Evolutionary conservation across 2,329 filamentous ascomycete species (phyloP).

Genomic region (Alternaria triticimaculans): DNA sequence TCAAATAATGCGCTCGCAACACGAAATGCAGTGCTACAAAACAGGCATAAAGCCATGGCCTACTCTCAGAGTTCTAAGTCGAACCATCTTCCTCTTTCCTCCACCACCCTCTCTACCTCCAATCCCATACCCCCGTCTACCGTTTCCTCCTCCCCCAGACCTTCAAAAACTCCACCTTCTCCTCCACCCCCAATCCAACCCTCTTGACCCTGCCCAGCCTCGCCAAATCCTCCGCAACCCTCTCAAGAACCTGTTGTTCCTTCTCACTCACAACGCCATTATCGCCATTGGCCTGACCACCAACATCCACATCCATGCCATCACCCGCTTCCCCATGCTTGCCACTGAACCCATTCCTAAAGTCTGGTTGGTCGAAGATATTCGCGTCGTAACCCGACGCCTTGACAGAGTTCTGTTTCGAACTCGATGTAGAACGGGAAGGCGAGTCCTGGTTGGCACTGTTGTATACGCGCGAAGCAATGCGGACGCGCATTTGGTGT

Average conservation of each 20-base stretch:
- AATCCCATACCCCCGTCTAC: neutral
- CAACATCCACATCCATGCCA: conserved; percentile 25
- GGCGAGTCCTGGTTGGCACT: conserved; percentile 32
- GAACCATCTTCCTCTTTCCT: neutral
- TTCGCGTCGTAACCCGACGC: conserved; percentile 40
- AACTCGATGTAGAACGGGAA: neutral
- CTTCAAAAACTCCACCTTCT: conserved; percentile 83
- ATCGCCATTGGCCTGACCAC: neutral
- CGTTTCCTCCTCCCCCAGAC: conserved; percentile 64
- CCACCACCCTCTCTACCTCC: neutral
- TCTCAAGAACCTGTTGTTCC: conserved; percentile 76
- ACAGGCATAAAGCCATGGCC: neutral
- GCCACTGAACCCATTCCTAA: conserved; percentile 26
- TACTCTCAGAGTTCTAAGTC: neutral
- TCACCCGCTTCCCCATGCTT: conserved; percentile 19
- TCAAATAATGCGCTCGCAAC: neutral
- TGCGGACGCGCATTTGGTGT: conserved; percentile 88
- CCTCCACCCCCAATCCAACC: conserved; percentile 80
- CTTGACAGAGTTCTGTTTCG: conserved; percentile 14
- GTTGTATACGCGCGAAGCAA: conserved; percentile 74
- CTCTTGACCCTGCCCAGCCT: conserved; percentile 85
- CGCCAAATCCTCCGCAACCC: conserved; percentile 85
- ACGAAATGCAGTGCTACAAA: neutral
- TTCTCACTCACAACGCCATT: conserved; percentile 34
- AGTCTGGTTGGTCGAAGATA: conserved; percentile 40